These are phyloP conservation scores for Vitis hybrid DNA, from an alignment of 177 flowering plant species.

Conservation along the genomic window DNA sequence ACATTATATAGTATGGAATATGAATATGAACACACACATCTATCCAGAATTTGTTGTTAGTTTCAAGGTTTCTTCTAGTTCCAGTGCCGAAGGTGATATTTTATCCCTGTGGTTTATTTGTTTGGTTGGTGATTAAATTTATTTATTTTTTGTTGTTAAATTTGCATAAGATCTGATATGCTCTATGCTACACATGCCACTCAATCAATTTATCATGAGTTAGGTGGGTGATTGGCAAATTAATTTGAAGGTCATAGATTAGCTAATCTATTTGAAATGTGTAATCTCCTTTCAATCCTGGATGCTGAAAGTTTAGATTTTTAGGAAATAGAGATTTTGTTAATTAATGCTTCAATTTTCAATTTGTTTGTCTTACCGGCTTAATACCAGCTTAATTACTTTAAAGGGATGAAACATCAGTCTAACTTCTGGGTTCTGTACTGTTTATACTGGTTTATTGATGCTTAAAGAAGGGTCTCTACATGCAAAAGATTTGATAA, in stretches of 20 bases:
- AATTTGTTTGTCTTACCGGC: conserved; percentile 9
- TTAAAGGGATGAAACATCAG: neutral
- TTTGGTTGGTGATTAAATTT: conserved; percentile 3
- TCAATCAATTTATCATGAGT: neutral
- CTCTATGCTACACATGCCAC: neutral
- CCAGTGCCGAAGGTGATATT: conserved; percentile 62
- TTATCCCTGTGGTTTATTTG: conserved; percentile 8
- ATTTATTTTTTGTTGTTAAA: neutral
- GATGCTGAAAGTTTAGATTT: too few species aligned
- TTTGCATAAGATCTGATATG: too few species aligned
- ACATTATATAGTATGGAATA: conserved; percentile 65
- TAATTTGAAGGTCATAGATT: neutral
- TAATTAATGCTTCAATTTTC: too few species aligned
- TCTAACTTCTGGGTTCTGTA: too few species aligned
- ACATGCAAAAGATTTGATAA: too few species aligned
- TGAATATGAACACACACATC: conserved; percentile 76
- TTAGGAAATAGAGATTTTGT: too few species aligned
- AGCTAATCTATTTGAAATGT: neutral
- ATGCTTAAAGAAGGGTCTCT: too few species aligned
- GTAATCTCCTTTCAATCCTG: too few species aligned
- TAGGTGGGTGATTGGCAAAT: conserved; percentile 1
- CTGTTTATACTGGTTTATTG: too few species aligned
- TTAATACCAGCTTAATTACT: neutral
- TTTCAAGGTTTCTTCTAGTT: conserved; percentile 56
- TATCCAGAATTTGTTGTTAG: conserved; percentile 83